Percentiles rank a stretch among this genome's conserved stretches.
phyloP scores from a whole-genome alignment of 108 stramenopile species.

The Cylindrotheca fusiformis region DNA sequence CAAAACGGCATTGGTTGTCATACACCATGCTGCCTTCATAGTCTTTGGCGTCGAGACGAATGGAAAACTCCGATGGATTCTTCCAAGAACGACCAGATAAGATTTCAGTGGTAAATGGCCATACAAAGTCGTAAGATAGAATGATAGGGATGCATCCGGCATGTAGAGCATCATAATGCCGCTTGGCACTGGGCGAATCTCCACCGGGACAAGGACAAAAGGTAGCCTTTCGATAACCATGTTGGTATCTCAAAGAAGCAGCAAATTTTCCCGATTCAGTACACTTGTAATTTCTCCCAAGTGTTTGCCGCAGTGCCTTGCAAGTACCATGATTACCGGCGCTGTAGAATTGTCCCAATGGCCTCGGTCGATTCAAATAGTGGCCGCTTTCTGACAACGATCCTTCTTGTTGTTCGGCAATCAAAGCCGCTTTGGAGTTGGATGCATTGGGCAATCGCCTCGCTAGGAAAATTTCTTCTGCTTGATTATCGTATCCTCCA shows the following conservation, averaged over 20 bases:
- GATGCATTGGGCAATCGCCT: neutral
- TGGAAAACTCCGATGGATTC: constrained; percentile 22
- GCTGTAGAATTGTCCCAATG: constrained; percentile 24
- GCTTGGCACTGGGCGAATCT: constrained; percentile 59
- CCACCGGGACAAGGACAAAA: constrained; percentile 50
- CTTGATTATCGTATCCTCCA: constrained; percentile 19
- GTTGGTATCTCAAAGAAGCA: neutral
- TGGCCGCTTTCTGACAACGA: neutral
- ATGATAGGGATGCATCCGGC: constrained; percentile 58
- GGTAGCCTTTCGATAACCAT: constrained; percentile 28
- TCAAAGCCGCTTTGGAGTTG: constrained; percentile 8
- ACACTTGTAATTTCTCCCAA: constrained; percentile 20
- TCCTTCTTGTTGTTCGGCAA: constrained; percentile 6
- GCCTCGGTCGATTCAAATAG: constrained; percentile 1
- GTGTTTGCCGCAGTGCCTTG: constrained; percentile 10
- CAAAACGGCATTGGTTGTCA: constrained; percentile 10
- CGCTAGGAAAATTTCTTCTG: neutral
- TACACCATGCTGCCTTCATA: constrained; percentile 7
- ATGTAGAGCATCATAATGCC: constrained; percentile 48
- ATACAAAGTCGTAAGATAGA: constrained; percentile 43
- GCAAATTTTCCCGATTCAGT: constrained; percentile 4
- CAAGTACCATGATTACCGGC: constrained; percentile 39
- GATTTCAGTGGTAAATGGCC: constrained; percentile 32
- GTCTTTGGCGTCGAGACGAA: constrained; percentile 20
- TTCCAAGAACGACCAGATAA: neutral